These are phyloP conservation scores for Candida railenensis DNA, from an alignment of 805 yeast genomes.

Conservation along the genomic window DNA sequence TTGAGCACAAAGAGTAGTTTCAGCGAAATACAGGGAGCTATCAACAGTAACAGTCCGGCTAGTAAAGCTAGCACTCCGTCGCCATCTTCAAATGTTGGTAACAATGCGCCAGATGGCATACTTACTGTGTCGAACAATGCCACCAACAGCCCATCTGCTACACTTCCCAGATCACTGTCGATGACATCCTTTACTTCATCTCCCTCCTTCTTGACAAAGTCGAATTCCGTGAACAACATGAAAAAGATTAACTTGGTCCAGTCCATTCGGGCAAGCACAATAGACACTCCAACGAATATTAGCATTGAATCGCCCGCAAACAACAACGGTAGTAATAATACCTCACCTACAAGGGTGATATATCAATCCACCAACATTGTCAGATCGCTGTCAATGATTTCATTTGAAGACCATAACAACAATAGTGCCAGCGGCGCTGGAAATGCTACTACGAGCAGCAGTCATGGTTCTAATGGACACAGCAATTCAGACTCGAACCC, in stretches of 20 bases:
- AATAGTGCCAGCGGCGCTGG: conserved; percentile 1
- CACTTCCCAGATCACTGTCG: conserved; percentile 9
- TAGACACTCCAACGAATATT: conserved; percentile 28
- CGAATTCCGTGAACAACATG: conserved; percentile 10
- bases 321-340: not conserved
- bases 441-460: not conserved
- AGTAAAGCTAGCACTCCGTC: conserved; percentile 2
- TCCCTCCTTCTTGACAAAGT: conserved; percentile 14
- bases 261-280: conserved; percentile 19
- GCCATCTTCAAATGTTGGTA: not conserved
- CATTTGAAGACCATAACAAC: conserved; percentile 1
- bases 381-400: not conserved
- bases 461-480: not conserved
- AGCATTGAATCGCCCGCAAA: not conserved
- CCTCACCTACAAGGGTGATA: not conserved
- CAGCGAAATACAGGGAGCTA: not conserved
- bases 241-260: conserved; percentile 20
- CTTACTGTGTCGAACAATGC: conserved; percentile 8
- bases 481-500: conserved; percentile 16
- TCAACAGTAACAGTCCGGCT: not conserved
- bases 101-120: conserved; percentile 5
- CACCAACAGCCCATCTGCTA: conserved; percentile 6
- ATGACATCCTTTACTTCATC: conserved; percentile 10
- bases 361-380: conserved; percentile 5
- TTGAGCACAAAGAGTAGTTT: not conserved